A percentile compares a stretch with the other conserved stretches of the same genome.
phyloP scores from a whole-genome alignment of 2,329 filamentous ascomycete genomes.

The Rhynchosporium graminicola region DNA sequence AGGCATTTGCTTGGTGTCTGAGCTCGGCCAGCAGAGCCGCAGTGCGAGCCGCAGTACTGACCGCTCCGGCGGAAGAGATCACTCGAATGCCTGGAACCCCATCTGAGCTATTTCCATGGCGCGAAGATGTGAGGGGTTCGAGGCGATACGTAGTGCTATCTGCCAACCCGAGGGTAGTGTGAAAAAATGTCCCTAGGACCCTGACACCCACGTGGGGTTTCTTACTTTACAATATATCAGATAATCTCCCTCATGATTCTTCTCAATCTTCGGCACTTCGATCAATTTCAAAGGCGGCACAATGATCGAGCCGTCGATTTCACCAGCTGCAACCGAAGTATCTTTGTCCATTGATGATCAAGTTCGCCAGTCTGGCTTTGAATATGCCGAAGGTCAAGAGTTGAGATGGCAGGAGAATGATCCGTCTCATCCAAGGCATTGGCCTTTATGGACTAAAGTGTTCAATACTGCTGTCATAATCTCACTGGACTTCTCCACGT shows the following conservation, averaged over 20 bases:
- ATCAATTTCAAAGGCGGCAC: background rate
- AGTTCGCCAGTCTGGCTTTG: background rate
- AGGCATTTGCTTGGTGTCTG: no score
- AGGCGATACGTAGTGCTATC: no score
- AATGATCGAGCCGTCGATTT: background rate
- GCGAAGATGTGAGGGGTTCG: no score
- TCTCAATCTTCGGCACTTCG: background rate
- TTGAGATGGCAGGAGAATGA: background rate
- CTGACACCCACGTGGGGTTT: no score
- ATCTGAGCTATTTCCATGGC: no score
- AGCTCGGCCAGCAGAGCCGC: no score
- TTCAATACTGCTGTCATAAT: background rate
- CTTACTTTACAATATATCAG: background rate
- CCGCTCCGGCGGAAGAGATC: no score
- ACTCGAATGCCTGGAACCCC: no score
- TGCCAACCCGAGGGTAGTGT: no score
- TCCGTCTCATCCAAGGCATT: background rate
- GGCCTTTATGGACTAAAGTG: background rate
- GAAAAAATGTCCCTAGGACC: no score
- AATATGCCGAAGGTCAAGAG: background rate
- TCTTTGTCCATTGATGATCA: background rate
- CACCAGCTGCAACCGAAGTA: background rate
- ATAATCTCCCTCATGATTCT: background rate
- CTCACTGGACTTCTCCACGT: background rate
- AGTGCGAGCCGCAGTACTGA: no score